These are phyloP conservation scores for Cutaneotrichosporon sp. DNA, from an alignment of 1,284 basidiomycete species.

Conservation along the genomic window DNA sequence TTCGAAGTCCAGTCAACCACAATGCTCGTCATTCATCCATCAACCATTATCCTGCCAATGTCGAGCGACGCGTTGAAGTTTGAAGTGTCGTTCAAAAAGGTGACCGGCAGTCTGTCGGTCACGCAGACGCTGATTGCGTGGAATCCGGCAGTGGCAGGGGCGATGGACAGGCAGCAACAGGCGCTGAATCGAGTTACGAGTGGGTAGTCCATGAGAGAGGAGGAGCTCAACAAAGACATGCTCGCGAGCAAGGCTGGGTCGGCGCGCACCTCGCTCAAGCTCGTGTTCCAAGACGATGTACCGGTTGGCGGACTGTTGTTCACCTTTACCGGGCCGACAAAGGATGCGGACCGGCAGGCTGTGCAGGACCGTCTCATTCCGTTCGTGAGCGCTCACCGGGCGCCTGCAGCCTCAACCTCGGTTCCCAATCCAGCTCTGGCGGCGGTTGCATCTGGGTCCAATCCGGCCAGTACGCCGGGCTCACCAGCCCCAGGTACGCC, in stretches of 20 bases:
- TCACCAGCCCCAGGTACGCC: conserved; percentile 15
- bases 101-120: conserved; percentile 45
- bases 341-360: conserved; percentile 39
- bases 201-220: conserved; percentile 24
- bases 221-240: conserved; percentile 29
- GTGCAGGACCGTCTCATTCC: conserved; percentile 51
- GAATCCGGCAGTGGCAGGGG: conserved; percentile 38
- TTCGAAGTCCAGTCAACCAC: background rate
- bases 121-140: conserved; percentile 47
- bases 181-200: conserved; percentile 46
- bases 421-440: conserved; percentile 9
- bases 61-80: conserved; percentile 30
- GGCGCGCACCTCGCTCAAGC: conserved; percentile 43
- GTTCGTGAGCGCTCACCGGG: conserved; percentile 45
- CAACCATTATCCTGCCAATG: background rate
- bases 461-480: conserved; percentile 12
- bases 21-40: background rate
- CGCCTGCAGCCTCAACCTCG: conserved; percentile 18
- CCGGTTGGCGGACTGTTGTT: conserved; percentile 49
- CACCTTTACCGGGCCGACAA: conserved; percentile 41
- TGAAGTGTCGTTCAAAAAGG: conserved; percentile 48
- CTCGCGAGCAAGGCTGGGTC: conserved; percentile 47
- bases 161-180: conserved; percentile 49
- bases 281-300: conserved; percentile 49
- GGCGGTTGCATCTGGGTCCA: conserved; percentile 19